Conservation (phyloP, 116 monocot species). For the Trichopus zeylanicus region DNA sequence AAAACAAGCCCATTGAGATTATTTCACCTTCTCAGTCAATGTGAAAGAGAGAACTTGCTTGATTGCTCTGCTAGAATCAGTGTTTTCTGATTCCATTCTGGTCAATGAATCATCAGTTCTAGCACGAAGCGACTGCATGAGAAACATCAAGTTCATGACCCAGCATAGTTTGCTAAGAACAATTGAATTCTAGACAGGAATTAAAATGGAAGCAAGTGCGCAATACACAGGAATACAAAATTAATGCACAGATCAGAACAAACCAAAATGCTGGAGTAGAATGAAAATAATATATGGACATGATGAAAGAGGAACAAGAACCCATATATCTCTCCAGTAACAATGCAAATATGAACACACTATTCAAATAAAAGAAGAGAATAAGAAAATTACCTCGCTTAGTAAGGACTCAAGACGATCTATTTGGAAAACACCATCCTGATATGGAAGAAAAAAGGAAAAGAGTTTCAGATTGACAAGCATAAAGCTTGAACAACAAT, state of each 20-base stretch:
- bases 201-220: too few relatives aligned
- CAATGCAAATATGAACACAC: neutral
- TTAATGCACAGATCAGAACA: neutral
- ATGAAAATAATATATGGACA: neutral
- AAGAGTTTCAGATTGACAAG: neutral
- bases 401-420: constrained; percentile 93
- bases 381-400: constrained; percentile 53
- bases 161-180: too few relatives aligned
- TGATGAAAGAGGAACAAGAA: neutral
- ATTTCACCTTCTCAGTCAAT: constrained; percentile 70
- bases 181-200: too few relatives aligned
- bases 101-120: constrained; percentile 50
- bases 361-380: neutral
- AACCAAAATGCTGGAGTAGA: neutral
- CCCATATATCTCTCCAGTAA: neutral
- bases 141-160: neutral
- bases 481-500: constrained; percentile 1
- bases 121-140: constrained; percentile 81
- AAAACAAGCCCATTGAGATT: neutral
- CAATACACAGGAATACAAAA: too few relatives aligned
- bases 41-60: constrained; percentile 75
- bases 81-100: constrained; percentile 21
- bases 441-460: constrained; percentile 9
- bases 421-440: constrained; percentile 88
- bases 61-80: constrained; percentile 31